A percentile compares a stretch with the other conserved stretches of the same genome.
Conservation (phyloP, 1,139 yeast genomes). For the Saccharomycopsis phalli region DNA sequence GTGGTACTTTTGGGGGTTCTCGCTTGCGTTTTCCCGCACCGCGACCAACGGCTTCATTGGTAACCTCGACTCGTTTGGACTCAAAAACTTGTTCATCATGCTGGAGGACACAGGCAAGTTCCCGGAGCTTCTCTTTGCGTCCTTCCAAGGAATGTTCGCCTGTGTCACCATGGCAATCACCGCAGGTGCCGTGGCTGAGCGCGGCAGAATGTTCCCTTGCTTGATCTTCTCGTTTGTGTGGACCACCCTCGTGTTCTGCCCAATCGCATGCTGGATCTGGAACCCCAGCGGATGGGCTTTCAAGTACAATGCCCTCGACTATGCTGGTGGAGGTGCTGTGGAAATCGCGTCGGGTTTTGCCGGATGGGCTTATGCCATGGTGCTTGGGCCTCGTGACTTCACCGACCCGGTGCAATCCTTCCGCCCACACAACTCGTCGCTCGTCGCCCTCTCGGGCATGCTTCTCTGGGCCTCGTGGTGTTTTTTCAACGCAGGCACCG, state of each 20-base stretch:
- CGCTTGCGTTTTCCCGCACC: slow-evolving; percentile 71
- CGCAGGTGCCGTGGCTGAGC: slow-evolving; percentile 91
- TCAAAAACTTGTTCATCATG: slow-evolving; percentile 54
- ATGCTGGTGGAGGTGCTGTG: slow-evolving; percentile 98
- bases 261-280: slow-evolving; percentile 95
- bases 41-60: slow-evolving; percentile 84
- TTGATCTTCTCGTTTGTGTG: slow-evolving; percentile 76
- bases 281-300: slow-evolving; percentile 88
- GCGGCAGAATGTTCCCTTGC: slow-evolving; percentile 84
- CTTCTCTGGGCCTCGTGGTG: slow-evolving; percentile 78
- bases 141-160: slow-evolving; percentile 86
- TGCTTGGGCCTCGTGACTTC: slow-evolving; percentile 66
- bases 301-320: slow-evolving; percentile 86
- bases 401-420: slow-evolving; percentile 80
- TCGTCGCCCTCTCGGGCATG: slow-evolving; percentile 71
- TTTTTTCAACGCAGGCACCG: slow-evolving; percentile 80
- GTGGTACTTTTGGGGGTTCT: slow-evolving; percentile 98
- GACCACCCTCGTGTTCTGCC: slow-evolving; percentile 90
- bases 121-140: slow-evolving; percentile 80
- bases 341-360: slow-evolving; percentile 88
- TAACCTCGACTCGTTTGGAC: slow-evolving; percentile 71
- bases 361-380: slow-evolving; percentile 78
- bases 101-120: slow-evolving; percentile 33
- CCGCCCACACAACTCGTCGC: slow-evolving; percentile 89
- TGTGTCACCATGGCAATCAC: slow-evolving; percentile 85